Conservation (phyloP, 257 asterid genomes). For the Cinchona pubescens region DNA sequence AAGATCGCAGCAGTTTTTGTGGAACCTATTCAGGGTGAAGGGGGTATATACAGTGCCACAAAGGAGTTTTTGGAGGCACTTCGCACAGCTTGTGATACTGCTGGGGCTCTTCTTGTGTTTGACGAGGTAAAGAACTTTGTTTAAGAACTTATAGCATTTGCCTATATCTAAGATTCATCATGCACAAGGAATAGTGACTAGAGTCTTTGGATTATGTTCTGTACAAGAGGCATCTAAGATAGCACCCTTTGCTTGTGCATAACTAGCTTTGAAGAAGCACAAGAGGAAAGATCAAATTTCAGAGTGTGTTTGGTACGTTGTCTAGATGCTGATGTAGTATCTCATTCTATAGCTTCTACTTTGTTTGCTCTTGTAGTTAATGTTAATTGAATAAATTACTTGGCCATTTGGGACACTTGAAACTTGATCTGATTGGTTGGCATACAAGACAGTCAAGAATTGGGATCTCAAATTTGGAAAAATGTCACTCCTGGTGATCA, state of each 20-base stretch:
- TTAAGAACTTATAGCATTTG: neutral
- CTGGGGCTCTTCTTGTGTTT: constrained; percentile 76
- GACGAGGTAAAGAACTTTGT: constrained; percentile 65
- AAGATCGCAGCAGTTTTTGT: constrained; percentile 91
- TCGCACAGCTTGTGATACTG: constrained; percentile 68
- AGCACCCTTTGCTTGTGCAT: neutral
- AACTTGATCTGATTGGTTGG: neutral
- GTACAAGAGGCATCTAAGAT: neutral
- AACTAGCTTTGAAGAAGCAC: neutral
- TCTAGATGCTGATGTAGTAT: too few species aligned
- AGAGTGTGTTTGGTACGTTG: neutral
- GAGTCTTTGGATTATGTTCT: too few species aligned
- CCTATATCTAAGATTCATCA: neutral
- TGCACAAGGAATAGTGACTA: neutral
- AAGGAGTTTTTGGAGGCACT: constrained; percentile 66
- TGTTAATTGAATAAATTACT: neutral
- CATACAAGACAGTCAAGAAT: neutral
- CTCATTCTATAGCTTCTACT: neutral
- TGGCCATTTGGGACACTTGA: neutral
- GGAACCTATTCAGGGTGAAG: constrained; percentile 97
- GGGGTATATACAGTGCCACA: constrained; percentile 84
- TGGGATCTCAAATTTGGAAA: neutral
- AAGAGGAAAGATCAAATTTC: neutral
- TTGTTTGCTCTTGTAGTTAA: neutral
- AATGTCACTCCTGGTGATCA: neutral